Percentiles rank a stretch among this genome's conserved stretches.
Conservation (phyloP, 257 asterid genomes). For the Penstemon newberryi region DNA sequence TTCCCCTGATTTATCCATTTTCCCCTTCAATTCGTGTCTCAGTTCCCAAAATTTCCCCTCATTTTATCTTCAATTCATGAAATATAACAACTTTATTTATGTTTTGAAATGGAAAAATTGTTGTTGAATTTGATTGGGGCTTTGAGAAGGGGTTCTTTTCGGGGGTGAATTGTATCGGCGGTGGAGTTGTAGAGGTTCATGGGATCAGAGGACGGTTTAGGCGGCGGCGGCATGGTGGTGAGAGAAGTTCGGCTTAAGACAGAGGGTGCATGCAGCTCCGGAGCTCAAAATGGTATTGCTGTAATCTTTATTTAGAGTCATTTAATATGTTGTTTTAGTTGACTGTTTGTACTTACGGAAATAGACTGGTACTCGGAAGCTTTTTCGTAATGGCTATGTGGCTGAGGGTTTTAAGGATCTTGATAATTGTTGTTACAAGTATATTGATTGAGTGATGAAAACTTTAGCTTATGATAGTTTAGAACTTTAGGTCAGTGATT, state of each 20-base stretch:
- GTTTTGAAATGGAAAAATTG: constrained; percentile 27
- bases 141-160: constrained; percentile 35
- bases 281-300: constrained; percentile 35
- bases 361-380: neutral
- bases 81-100: neutral
- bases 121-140: constrained; percentile 31
- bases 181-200: constrained; percentile 47
- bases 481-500: constrained; percentile 13
- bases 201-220: constrained; percentile 68
- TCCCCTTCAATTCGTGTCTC: constrained; percentile 12
- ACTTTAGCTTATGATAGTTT: constrained; percentile 10
- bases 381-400: constrained; percentile 18
- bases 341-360: too few relatives aligned
- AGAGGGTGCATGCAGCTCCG: constrained; percentile 42
- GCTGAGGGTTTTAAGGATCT: constrained; percentile 14
- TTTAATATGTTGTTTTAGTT: too few relatives aligned
- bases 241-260: constrained; percentile 47
- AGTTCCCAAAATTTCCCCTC: constrained; percentile 4
- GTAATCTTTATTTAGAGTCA: too few relatives aligned
- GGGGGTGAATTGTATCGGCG: constrained; percentile 41
- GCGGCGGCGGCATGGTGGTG: constrained; percentile 34
- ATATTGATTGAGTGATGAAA: neutral
- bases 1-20: constrained; percentile 24
- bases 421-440: neutral
- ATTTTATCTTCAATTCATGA: neutral